phyloP scores from a whole-genome alignment of 805 yeast species.

The Soucietia sequanensis region DNA sequence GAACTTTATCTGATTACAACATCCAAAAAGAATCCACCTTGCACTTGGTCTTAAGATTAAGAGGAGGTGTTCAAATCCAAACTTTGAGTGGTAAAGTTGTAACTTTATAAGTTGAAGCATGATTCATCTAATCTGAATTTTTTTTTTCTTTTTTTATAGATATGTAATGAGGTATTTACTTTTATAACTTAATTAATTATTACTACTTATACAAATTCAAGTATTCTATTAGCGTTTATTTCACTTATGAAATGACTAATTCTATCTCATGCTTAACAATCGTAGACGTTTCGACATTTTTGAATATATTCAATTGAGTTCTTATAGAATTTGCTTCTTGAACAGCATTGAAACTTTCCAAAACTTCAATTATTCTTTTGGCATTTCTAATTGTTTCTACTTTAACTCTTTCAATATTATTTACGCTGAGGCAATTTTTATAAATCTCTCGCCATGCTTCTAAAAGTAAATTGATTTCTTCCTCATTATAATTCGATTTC shows the following conservation, averaged over 20 bases:
- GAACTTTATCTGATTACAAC: slow-evolving; percentile 99
- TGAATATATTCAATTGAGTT: slow-evolving; percentile 13
- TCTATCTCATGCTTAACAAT: slow-evolving; percentile 41
- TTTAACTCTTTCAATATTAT: slow-evolving; percentile 58
- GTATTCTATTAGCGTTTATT: neutral
- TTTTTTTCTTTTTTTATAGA: no score
- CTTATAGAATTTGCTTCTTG: slow-evolving; percentile 12
- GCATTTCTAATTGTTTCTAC: slow-evolving; percentile 44
- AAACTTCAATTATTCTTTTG: slow-evolving; percentile 15
- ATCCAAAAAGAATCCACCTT: slow-evolving; percentile 99
- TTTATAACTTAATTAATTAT: no score
- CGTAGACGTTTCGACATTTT: slow-evolving; percentile 42
- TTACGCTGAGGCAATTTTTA: slow-evolving; percentile 29
- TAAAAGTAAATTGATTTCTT: slow-evolving; percentile 16
- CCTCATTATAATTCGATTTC: slow-evolving; percentile 6
- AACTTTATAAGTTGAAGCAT: slow-evolving; percentile 12
- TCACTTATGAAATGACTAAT: neutral
- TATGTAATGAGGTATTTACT: no score
- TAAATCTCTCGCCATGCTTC: slow-evolving; percentile 21
- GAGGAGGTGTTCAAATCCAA: slow-evolving; percentile 64
- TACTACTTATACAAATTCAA: no score
- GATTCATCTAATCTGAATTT: no score
- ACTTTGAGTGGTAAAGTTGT: slow-evolving; percentile 25
- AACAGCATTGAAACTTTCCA: slow-evolving; percentile 11
- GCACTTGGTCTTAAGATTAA: slow-evolving; percentile 93